These are phyloP conservation scores for Paramecium tetraurelia DNA, from an alignment of 73 alveolate genomes.

Conservation along the genomic window DNA sequence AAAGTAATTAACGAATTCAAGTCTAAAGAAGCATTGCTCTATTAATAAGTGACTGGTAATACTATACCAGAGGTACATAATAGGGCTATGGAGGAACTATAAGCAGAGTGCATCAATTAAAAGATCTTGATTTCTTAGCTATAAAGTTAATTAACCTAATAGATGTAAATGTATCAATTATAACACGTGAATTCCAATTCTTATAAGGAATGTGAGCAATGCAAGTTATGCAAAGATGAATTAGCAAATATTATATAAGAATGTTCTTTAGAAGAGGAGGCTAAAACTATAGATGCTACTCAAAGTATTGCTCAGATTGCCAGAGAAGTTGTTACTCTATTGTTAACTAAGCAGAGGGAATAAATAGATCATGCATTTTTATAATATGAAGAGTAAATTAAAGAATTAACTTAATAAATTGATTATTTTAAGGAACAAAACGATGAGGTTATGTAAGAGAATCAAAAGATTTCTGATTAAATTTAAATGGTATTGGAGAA, in stretches of 20 bases:
- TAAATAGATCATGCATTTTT: background rate
- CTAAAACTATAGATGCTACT: background rate
- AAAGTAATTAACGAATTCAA: background rate
- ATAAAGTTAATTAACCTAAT: background rate
- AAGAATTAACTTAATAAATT: background rate
- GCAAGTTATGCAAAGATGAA: background rate
- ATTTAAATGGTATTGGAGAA: background rate
- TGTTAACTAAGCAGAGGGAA: background rate
- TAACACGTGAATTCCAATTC: background rate
- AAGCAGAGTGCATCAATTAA: background rate
- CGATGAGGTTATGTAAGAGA: constrained; percentile 14
- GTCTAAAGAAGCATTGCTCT: background rate
- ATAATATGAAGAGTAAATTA: background rate
- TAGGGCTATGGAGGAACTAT: background rate
- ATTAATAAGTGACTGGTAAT: background rate
- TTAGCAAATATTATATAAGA: background rate
- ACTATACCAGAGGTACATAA: background rate
- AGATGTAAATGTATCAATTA: background rate
- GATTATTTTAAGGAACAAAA: constrained; percentile 31
- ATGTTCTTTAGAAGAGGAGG: constrained; percentile 17
- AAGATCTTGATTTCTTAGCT: background rate
- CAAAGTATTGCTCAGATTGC: background rate
- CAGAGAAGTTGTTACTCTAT: constrained; percentile 26
- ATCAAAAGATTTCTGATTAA: constrained; percentile 2
- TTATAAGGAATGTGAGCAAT: constrained; percentile 13